Percentiles rank a stretch among this genome's conserved stretches.
These are phyloP conservation scores for Allomyces arbusculus DNA, from an alignment of 192 early-diverging fungal genomes.

Conservation along the genomic window DNA sequence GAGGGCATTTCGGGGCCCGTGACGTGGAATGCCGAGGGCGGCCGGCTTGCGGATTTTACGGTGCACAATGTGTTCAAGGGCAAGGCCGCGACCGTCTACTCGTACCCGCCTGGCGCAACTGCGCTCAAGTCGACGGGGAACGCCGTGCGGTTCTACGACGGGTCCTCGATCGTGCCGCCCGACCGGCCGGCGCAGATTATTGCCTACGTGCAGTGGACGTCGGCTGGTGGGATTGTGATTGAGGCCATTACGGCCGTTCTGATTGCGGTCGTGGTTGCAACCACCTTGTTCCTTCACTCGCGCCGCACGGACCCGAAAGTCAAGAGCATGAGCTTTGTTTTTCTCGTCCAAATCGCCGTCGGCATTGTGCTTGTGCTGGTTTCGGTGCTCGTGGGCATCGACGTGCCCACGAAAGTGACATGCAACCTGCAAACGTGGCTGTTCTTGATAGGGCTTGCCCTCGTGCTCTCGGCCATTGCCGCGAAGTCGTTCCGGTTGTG, in stretches of 20 bases:
- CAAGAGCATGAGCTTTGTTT: not conserved
- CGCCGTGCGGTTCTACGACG: not conserved
- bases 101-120: not conserved
- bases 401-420: not conserved
- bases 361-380: not conserved
- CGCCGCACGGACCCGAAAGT: not conserved
- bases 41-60: not conserved
- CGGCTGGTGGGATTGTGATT: not conserved
- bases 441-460: not conserved
- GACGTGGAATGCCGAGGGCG: not conserved
- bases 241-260: not conserved
- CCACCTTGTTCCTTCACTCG: not conserved
- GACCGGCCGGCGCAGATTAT: not conserved
- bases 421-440: not conserved
- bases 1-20: not conserved
- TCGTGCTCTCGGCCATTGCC: not conserved
- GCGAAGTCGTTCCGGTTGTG: not conserved
- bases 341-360: not conserved
- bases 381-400: not conserved
- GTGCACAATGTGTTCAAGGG: not conserved
- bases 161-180: not conserved
- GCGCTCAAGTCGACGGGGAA: not conserved
- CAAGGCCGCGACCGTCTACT: too few species aligned
- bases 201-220: not conserved
- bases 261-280: not conserved